A percentile compares a stretch with the other conserved stretches of the same genome.
Evolutionary conservation across 2,329 filamentous ascomycete genomes (phyloP).

Genomic region (Beauveria sp.): DNA sequence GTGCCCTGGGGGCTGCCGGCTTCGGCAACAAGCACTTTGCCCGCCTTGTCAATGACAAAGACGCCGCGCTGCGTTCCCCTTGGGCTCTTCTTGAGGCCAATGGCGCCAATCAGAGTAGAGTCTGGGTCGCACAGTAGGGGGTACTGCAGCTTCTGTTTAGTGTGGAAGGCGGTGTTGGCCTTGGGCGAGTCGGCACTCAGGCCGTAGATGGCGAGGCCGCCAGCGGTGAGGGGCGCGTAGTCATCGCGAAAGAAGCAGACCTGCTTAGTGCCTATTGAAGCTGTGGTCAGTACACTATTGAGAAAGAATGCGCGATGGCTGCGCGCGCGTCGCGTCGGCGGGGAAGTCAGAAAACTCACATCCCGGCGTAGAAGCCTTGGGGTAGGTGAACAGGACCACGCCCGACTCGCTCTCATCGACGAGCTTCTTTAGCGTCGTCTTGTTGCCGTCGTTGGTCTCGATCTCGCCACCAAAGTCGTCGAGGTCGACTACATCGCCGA

Average conservation of each 20-base stretch:
- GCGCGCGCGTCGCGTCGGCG: not conserved
- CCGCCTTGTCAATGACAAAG: conserved; percentile 75
- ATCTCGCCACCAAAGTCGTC: conserved; percentile 62
- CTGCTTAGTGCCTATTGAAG: conserved; percentile 73
- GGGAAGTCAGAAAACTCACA: conserved; percentile 54
- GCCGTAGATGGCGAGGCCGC: conserved; percentile 80
- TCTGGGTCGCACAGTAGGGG: conserved; percentile 76
- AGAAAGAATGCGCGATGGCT: not conserved
- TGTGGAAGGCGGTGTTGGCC: conserved; percentile 86
- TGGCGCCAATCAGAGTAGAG: conserved; percentile 68
- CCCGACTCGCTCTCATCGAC: conserved; percentile 77
- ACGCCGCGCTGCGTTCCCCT: conserved; percentile 80
- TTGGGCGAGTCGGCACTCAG: conserved; percentile 83
- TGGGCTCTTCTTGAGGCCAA: conserved; percentile 81
- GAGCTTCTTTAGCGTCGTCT: conserved; percentile 71
- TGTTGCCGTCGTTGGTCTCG: conserved; percentile 75
- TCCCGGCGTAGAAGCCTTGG: conserved; percentile 86
- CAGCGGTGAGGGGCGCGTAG: conserved; percentile 65
- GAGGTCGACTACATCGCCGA: conserved; percentile 47
- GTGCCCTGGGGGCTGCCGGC: conserved; percentile 72
- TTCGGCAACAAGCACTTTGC: conserved; percentile 70
- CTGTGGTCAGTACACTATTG: not conserved
- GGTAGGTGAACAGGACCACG: conserved; percentile 91
- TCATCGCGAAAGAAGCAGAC: conserved; percentile 88
- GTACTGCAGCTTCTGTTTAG: conserved; percentile 85